Base-by-base conservation (phyloP, 441 rosid genomes). In the Erodium trifolium region DNA sequence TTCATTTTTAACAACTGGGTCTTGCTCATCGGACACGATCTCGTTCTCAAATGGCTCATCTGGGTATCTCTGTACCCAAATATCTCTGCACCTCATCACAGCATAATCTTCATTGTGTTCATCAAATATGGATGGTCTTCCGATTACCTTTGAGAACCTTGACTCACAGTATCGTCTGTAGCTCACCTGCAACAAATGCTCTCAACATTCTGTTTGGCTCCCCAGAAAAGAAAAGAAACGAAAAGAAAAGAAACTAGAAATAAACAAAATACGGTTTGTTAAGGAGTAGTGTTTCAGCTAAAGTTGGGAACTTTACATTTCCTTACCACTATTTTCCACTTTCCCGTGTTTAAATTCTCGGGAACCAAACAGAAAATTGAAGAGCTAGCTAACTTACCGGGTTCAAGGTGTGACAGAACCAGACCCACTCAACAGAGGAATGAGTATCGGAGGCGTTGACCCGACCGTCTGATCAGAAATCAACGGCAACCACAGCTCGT, bases 381-480 rank as follows among this genome's bases (percentile, higher is more conserved):
- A 39, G 45, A 2, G 45, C 34, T 2, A 31, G 3, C 34, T 5
- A 31, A 13, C 80, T 80, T 77, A 93, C 98, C 67, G 92, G 89
- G 74, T 93, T 90, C 84, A 93, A 81, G 35, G 91, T 75, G 71
- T 93, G 98, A 69, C 96, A 93, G 74, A 90, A 87, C 97, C 97
- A 93, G 79, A 93, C 89, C 97, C 98, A 93, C 79, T 90, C 96
- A 66, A 93, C 67, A 83, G 98, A 76, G 98, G 94, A 53, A 93
- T 84, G 57, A 90, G 70, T 81, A 88, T 69, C 0, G 94, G 89
- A 65, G 91, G 84, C 71, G 77, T 74, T 45, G 83, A 71, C 71
- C 86, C 90, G 80, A 73, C 84, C 76, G 80, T 82, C 73, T 87
- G 79, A 84, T 87, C 93, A 79, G 85, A 78, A 73, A 89, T 79